Conservation (phyloP, 2,329 filamentous ascomycete species). For the Trichophyton simii region DNA sequence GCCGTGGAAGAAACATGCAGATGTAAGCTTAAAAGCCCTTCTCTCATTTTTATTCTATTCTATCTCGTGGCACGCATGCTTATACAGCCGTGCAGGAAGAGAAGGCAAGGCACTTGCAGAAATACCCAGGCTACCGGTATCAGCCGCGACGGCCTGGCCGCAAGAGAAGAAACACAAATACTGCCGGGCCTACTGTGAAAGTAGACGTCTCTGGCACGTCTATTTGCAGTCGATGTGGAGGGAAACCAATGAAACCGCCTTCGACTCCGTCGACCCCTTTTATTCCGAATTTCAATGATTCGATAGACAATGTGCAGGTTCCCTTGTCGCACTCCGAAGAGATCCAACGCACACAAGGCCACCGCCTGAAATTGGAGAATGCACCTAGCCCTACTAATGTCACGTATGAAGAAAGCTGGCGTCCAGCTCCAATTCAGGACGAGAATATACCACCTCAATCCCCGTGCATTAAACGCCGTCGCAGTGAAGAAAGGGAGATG, state of each 20-base stretch:
- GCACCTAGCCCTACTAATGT: conserved; percentile 19
- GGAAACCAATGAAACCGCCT: conserved; percentile 34
- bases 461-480: conserved; percentile 50
- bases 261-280: conserved; percentile 32
- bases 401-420: conserved; percentile 16
- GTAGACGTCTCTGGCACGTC: conserved; percentile 28
- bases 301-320: conserved; percentile 14
- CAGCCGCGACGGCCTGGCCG: conserved; percentile 63
- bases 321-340: conserved; percentile 19
- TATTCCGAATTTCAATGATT: conserved; percentile 20
- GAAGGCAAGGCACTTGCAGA: conserved; percentile 73
- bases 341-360: conserved; percentile 17
- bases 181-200: conserved; percentile 23
- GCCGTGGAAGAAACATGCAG: conserved; percentile 78
- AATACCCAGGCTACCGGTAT: conserved; percentile 90
- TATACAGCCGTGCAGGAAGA: conserved; percentile 50
- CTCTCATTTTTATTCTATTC: neutral
- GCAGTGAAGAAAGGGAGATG: conserved; percentile 40
- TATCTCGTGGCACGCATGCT: neutral
- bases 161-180: conserved; percentile 33
- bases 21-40: conserved; percentile 38
- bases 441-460: conserved; percentile 30
- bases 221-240: conserved; percentile 34
- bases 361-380: conserved; percentile 15
- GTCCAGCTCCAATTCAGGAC: conserved; percentile 19